Evolutionary conservation across 371 early-diverging fungal genomes (phyloP).

Genomic region (Dichotomocladium elegans): DNA sequence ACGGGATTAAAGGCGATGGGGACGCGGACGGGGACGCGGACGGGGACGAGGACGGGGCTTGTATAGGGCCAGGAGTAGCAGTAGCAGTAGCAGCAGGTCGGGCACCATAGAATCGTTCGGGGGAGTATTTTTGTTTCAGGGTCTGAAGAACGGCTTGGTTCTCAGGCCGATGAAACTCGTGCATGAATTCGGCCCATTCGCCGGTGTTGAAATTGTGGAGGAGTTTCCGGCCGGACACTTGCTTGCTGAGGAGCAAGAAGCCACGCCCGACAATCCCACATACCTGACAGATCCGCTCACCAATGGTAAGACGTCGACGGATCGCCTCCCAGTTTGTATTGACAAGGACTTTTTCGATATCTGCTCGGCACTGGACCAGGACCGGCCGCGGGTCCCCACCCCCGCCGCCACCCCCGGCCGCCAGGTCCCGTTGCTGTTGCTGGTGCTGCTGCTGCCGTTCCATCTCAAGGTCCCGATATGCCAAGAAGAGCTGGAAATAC

Average conservation of each 20-base stretch:
- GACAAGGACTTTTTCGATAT: constrained; percentile 43
- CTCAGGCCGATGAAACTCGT: constrained; percentile 38
- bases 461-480: constrained; percentile 39
- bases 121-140: constrained; percentile 34
- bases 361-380: constrained; percentile 38
- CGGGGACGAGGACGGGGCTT: too few relatives aligned
- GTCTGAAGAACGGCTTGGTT: constrained; percentile 29
- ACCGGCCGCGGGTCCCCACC: constrained; percentile 36
- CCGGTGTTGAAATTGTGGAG: constrained; percentile 48
- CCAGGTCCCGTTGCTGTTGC: constrained; percentile 1
- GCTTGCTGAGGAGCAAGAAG: constrained; percentile 39
- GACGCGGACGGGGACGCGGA: too few relatives aligned
- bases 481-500: constrained; percentile 42
- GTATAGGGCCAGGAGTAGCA: too few relatives aligned
- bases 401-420: constrained; percentile 1
- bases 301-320: constrained; percentile 47
- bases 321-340: constrained; percentile 54
- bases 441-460: constrained; percentile 26
- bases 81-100: too few relatives aligned
- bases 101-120: constrained; percentile 31
- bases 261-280: constrained; percentile 40
- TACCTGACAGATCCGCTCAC: constrained; percentile 44
- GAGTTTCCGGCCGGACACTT: constrained; percentile 48
- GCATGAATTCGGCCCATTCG: constrained; percentile 47
- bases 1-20: too few relatives aligned